Evolutionary conservation across 2,329 filamentous ascomycete species (phyloP).

Genomic region (Venturia nashicola): DNA sequence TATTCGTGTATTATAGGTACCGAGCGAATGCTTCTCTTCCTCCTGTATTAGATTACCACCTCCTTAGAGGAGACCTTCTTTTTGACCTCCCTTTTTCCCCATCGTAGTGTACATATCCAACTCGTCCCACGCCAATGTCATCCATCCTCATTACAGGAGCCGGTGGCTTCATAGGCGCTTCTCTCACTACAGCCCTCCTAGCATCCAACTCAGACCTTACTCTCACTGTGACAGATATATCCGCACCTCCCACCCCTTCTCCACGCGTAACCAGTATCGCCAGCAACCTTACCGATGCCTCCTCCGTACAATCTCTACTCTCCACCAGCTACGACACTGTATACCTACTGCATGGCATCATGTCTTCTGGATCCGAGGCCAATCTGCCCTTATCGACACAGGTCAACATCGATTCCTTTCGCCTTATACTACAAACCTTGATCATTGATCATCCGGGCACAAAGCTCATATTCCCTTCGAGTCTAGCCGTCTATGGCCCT

Average conservation of each 20-base stretch:
- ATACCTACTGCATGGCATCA: constrained; percentile 55
- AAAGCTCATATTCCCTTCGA: constrained; percentile 48
- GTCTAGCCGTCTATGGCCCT: constrained; percentile 49
- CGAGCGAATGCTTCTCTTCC: too few species aligned
- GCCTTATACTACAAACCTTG: constrained; percentile 41
- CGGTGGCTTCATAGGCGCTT: constrained; percentile 16
- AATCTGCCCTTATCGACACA: constrained; percentile 46
- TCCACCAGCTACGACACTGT: constrained; percentile 1
- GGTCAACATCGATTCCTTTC: constrained; percentile 50
- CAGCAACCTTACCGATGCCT: background rate
- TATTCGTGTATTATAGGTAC: too few species aligned
- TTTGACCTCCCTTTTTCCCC: too few species aligned
- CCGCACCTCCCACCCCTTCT: background rate
- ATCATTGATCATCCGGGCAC: constrained; percentile 37
- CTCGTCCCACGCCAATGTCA: background rate
- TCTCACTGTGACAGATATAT: constrained; percentile 6
- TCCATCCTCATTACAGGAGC: constrained; percentile 9
- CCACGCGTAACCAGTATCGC: background rate
- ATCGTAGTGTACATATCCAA: background rate
- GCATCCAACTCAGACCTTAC: background rate
- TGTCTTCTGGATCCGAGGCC: constrained; percentile 51
- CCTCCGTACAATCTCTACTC: constrained; percentile 1
- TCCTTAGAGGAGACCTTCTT: too few species aligned
- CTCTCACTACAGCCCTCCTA: constrained; percentile 17
- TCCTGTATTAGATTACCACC: too few species aligned